Base-by-base conservation (phyloP, 2,329 filamentous ascomycete genomes). In the Botryotinia narcissicola region DNA sequence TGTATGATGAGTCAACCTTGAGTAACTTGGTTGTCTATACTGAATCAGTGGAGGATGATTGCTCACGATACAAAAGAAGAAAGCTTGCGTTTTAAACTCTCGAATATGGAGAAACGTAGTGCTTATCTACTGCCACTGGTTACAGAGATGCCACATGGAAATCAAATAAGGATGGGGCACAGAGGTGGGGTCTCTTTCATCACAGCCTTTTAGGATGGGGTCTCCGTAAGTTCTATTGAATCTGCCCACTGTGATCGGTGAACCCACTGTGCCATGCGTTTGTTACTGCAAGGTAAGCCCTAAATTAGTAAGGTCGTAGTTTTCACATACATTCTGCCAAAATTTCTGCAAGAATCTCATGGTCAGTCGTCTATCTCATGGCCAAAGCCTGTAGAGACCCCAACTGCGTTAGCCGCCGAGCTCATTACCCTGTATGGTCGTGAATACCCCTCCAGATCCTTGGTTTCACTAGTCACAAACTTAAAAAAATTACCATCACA, bases 111-210 rank as follows among this genome's bases (percentile, higher is more conserved):
- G 35, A 61, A 4, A 16, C 5, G 35, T 61, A 14, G 59, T 61
- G 59, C 59, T 61, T 61, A 61, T 61, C 59, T 61, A 61, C 59
- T 61, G 35, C 59, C 59, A 61, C 22, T 61, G 59, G 10, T 40
- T 25, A 40, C 32, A 25, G 59, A 61, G 35, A 61, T 61, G 22
- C 59, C 59, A 61, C 35, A 61, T 61, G 35, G 59, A 61, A 25
- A 54, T 54, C 25, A 35, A 61, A 40, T 22, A 61, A 61, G 59
- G 35, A 61, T 61, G 35, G 22, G 59, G 20, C 59, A 25, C 12
- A 40, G 59, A 37, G 32, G 32, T 61, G 59, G 59, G 18, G 57
- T 37, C 32, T 25, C 22, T 25, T 60, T 10, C 32, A 60, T 60
- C 32, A 37, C 57, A 60, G 35, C 32, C 4, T 22, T 60, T 60